Percentiles rank a stretch among this genome's conserved stretches.
phyloP scores from a whole-genome alignment of 2,329 filamentous ascomycete genomes.

The Cercospora nicotianae region DNA sequence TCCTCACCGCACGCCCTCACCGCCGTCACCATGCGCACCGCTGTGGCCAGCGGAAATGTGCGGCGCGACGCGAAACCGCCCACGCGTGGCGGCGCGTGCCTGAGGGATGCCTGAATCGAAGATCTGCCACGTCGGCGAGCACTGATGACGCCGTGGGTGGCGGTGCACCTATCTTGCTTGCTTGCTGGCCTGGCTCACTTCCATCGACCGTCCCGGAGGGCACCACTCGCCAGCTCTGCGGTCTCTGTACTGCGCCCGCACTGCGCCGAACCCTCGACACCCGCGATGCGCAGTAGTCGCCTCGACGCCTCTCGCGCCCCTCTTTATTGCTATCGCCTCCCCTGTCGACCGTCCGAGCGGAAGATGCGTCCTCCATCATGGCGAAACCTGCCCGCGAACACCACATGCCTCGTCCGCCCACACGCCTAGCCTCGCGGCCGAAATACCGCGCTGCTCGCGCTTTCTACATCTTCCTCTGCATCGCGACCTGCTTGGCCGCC shows the following conservation, averaged over 20 bases:
- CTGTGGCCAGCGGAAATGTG: background rate
- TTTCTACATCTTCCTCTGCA: slow-evolving; percentile 49
- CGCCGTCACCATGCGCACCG: background rate
- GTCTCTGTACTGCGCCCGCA: background rate
- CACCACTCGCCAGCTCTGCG: background rate
- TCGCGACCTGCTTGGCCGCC: slow-evolving; percentile 33
- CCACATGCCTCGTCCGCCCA: slow-evolving; percentile 8
- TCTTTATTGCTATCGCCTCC: background rate
- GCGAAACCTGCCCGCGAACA: slow-evolving; percentile 11
- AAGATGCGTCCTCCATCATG: slow-evolving; percentile 13
- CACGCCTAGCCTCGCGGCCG: slow-evolving; percentile 12
- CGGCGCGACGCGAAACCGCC: background rate
- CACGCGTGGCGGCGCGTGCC: background rate
- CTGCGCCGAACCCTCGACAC: background rate
- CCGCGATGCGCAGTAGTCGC: background rate
- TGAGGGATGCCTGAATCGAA: background rate
- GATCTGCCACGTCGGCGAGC: background rate
- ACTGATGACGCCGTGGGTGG: background rate
- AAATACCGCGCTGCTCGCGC: slow-evolving; percentile 46
- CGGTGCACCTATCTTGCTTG: background rate
- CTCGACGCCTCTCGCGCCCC: background rate
- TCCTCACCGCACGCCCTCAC: background rate
- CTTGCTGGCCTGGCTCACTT: background rate
- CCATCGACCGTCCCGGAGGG: background rate
- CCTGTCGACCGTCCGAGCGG: background rate